These are phyloP conservation scores for Triticum turgidum DNA, from an alignment of 176 grass and related monocot genomes.

Conservation along the genomic window DNA sequence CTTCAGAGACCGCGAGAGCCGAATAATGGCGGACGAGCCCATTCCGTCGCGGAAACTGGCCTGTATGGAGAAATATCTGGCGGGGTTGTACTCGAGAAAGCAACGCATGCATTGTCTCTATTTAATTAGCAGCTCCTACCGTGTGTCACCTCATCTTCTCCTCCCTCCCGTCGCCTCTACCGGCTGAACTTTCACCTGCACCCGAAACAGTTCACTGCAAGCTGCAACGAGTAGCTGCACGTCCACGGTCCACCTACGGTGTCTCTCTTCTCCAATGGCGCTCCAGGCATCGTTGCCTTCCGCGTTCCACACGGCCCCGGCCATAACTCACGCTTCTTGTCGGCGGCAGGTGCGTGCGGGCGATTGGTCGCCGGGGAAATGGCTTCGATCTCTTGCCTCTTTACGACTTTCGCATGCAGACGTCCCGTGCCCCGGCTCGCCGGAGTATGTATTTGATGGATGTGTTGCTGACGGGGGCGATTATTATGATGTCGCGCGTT, in stretches of 20 bases:
- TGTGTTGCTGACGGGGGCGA: not conserved
- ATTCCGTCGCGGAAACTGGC: no score
- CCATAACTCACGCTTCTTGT: slow-evolving; percentile 11
- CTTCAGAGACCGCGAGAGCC: no score
- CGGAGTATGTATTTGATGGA: not conserved
- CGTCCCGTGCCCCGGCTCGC: not conserved
- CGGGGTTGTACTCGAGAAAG: no score
- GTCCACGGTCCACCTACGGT: not conserved
- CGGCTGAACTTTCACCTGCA: not conserved
- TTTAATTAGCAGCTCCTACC: slow-evolving; percentile 8
- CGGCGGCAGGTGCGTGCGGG: slow-evolving; percentile 49
- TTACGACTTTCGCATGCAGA: not conserved
- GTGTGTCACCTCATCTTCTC: not conserved
- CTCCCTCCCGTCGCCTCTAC: not conserved
- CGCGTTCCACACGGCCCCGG: slow-evolving; percentile 43
- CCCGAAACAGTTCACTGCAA: not conserved
- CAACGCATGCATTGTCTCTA: not conserved
- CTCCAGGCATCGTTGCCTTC: slow-evolving; percentile 33
- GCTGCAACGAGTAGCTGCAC: not conserved
- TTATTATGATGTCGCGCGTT: not conserved
- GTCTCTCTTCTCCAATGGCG: not conserved
- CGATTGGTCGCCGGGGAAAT: not conserved
- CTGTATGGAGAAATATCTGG: no score
- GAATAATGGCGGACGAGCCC: no score
- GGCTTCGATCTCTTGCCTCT: not conserved